Evolutionary conservation across 495 filamentous ascomycete genomes (phyloP).

Genomic region (Aspergillus cavernicola): DNA sequence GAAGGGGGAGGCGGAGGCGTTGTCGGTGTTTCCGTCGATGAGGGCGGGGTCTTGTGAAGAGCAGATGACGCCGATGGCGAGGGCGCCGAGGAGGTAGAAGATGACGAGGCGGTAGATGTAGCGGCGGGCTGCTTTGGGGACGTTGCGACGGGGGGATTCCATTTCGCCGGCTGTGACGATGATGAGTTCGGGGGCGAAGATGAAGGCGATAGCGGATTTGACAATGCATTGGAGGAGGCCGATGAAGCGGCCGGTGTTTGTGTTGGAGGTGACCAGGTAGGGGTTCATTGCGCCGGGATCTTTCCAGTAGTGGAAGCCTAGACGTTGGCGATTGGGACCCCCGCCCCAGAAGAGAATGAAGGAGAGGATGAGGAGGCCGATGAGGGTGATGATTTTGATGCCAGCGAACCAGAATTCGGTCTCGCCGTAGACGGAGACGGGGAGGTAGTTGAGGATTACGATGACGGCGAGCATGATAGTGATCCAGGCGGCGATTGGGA

Average conservation of each 20-base stretch:
- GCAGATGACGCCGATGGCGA: constrained; percentile 57
- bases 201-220: constrained; percentile 51
- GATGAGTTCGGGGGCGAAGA: constrained; percentile 53
- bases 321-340: constrained; percentile 55
- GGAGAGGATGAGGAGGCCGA: constrained; percentile 64
- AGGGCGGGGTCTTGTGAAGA: constrained; percentile 29
- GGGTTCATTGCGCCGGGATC: constrained; percentile 62
- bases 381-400: constrained; percentile 73
- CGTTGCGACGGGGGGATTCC: constrained; percentile 68
- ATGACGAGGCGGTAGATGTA: constrained; percentile 84
- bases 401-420: constrained; percentile 68
- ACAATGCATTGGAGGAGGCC: constrained; percentile 42
- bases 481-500: constrained; percentile 59
- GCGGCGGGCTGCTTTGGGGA: constrained; percentile 73
- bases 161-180: constrained; percentile 64
- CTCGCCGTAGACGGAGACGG: constrained; percentile 64
- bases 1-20: constrained; percentile 53
- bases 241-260: constrained; percentile 41
- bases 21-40: constrained; percentile 30
- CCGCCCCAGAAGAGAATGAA: constrained; percentile 71
- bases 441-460: constrained; percentile 59
- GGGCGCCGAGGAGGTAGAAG: constrained; percentile 65
- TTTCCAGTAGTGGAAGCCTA: constrained; percentile 74
- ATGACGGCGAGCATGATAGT: constrained; percentile 64
- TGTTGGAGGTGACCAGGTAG: constrained; percentile 22